Evolutionary conservation across 768 basidiomycete genomes (phyloP), one percentile per base, ranked within the genome.

Genomic region (Mycena capillaripes): DNA sequence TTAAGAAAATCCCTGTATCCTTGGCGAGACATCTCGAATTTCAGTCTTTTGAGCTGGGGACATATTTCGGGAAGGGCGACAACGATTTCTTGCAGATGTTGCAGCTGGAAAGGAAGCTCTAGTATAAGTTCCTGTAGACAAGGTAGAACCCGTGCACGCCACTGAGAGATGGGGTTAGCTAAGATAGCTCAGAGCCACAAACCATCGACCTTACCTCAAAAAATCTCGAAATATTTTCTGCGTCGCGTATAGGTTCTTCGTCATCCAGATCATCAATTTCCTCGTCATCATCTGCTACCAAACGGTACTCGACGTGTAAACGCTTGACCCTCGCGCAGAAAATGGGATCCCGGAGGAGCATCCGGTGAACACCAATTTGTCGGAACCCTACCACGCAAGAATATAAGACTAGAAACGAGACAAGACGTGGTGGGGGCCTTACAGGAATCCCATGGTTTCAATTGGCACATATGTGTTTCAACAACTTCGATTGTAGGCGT

Each of bases 301-400:
- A 19, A 44, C 53, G 42, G 42, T 57, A 29, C 32, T 59, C 55
- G 44, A 67, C 56, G 25, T 57, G 40, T 3, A 57, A 44, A n/a
- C 55, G 57, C 57, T 46, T 67, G 56, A 66, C 64, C 53, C 44
- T 56, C 9, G 34, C 53, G 40, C 64, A 56, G 53, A 66, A 66
- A 8, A 30, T 14, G 3, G 64, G 64, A 23, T 66, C 64, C 27
- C 64, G 36, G 4, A 66, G 53, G 21, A 66, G 64, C 53, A 66
- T 56, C 5, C 64, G 56, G 59, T 58, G 66, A 17, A 38, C 40
- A 1, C 46, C 56, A 30, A 48, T 30, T 58, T 67, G n/a, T 32
- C 66, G 66, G 23, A 34, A 32, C 58, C 16, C 57, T 57, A 27
- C 23, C 34, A 30, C 10, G 42, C n/a, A 38, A n/a, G 10, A 38